Percentiles rank a stretch among this genome's conserved stretches.
Evolutionary conservation across 2,329 filamentous ascomycete species (phyloP).

Genomic region (Claviceps arundinis): DNA sequence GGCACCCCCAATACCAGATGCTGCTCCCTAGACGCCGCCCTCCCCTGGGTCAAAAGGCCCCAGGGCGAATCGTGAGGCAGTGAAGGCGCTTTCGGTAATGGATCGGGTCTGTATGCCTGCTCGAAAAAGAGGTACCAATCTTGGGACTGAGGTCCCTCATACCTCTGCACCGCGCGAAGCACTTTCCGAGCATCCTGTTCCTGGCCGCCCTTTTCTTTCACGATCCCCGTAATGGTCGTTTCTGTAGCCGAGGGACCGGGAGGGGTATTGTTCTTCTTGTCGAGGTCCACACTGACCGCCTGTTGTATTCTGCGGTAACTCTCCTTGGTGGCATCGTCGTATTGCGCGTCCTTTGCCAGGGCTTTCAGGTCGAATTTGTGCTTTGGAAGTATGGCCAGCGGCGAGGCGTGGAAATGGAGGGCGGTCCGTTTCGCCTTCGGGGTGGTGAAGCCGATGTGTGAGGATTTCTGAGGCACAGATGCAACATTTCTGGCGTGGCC

Average conservation of each 20-base stretch:
- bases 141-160: conserved; percentile 24
- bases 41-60: conserved; percentile 34
- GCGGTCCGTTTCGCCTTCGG: conserved; percentile 35
- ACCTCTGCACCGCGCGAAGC: conserved; percentile 37
- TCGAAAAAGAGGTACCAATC: conserved; percentile 39
- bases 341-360: conserved; percentile 44
- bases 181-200: conserved; percentile 31
- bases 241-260: not conserved
- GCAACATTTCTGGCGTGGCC: conserved; percentile 10
- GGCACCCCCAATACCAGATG: conserved; percentile 50
- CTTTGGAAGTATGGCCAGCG: conserved; percentile 36
- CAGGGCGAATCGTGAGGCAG: conserved; percentile 27
- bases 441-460: conserved; percentile 21
- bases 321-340: conserved; percentile 46
- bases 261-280: not conserved
- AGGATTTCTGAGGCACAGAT: conserved; percentile 1
- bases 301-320: conserved; percentile 33
- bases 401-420: conserved; percentile 28
- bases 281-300: conserved; percentile 15
- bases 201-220: conserved; percentile 26
- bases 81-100: conserved; percentile 15
- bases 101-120: conserved; percentile 15
- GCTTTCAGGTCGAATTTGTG: conserved; percentile 52
- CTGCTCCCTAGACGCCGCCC: conserved; percentile 34
- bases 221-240: conserved; percentile 16